A percentile compares a stretch with the other conserved stretches of the same genome.
Evolutionary conservation across 176 grass and related monocot genomes (phyloP).

Genomic region (Triticum dicoccoides): DNA sequence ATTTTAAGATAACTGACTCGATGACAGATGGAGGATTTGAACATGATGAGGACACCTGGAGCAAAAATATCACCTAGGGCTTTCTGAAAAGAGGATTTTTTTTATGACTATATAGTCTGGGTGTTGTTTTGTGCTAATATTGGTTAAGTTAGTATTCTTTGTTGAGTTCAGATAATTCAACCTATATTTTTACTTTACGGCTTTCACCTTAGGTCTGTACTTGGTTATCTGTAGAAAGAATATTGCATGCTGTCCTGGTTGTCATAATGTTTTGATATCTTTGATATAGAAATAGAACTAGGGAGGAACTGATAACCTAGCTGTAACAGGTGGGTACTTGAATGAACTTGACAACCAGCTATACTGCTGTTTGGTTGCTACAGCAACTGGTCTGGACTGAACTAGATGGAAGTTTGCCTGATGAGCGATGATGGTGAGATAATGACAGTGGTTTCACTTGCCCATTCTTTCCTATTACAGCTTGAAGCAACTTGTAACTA

Average conservation of each 20-base stretch:
- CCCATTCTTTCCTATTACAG: background rate
- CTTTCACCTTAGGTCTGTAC: background rate
- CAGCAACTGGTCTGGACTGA: background rate
- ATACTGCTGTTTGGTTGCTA: background rate
- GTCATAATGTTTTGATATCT: background rate
- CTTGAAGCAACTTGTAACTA: background rate
- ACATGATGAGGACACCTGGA: background rate
- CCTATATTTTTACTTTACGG: background rate
- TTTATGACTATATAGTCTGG: no score
- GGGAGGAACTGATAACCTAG: background rate
- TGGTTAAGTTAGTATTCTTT: no score
- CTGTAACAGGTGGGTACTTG: background rate
- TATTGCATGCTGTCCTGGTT: background rate
- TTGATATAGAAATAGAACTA: background rate
- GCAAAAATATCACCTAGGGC: no score
- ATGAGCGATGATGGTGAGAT: background rate
- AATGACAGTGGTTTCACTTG: background rate
- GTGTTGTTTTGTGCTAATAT: no score
- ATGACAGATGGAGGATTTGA: background rate
- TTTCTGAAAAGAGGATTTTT: no score
- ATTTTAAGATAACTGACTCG: background rate
- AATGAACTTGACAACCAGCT: background rate
- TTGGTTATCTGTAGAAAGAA: background rate
- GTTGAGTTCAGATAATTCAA: background rate
- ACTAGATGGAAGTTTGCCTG: conserved; percentile 11